Evolutionary conservation across 1,284 basidiomycete genomes (phyloP), one percentile per base, ranked within the genome.

Genomic region (Xerocomus nothofagi): DNA sequence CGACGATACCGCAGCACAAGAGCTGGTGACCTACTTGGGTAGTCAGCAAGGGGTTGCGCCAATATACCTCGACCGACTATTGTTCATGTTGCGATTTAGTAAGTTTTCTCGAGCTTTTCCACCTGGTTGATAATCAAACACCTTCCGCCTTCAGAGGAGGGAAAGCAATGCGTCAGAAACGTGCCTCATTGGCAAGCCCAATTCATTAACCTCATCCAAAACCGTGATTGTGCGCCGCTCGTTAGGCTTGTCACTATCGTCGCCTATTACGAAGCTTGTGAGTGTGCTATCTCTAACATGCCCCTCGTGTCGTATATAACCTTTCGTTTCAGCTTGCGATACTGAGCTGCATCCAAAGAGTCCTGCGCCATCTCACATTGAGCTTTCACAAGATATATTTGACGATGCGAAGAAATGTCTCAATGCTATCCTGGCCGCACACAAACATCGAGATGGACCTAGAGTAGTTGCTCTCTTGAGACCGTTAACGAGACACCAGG

Each of bases 61-160:
- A 8, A 48, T 56, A 47, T 57, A 62, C n/a, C 59, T 67, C 3
- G 65, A 68, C 26, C 53, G 60, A 26, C 31, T 65, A 14, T 40
- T 67, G 37, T 63, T 67, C 40, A 60, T 67, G 61, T n/a, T 67
- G 2, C 51, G 55, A 53, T 67, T 57, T 39, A 50, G 61, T 65
- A 32, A 33, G 55, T 20, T 27, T 4, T 20, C 9, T 34, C 37
- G 27, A 0, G 15, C 3, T 20, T 38, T 17, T 24, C 6, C 3
- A 10, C 45, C 3, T 6, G 4, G 12, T 17, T 3, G 14, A 32
- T 36, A 17, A 4, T 49, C 1, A 39, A 4, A 8, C 23, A 5
- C 18, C 3, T 1, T 39, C 6, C 10, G 0, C 11, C 9, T n/a
- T n/a, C n/a, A n/a, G n/a, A n/a, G n/a, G n/a, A n/a, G n/a, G n/a